These are phyloP conservation scores for Eurotiales sp. DNA, from an alignment of 2,329 filamentous ascomycete species.

Conservation along the genomic window DNA sequence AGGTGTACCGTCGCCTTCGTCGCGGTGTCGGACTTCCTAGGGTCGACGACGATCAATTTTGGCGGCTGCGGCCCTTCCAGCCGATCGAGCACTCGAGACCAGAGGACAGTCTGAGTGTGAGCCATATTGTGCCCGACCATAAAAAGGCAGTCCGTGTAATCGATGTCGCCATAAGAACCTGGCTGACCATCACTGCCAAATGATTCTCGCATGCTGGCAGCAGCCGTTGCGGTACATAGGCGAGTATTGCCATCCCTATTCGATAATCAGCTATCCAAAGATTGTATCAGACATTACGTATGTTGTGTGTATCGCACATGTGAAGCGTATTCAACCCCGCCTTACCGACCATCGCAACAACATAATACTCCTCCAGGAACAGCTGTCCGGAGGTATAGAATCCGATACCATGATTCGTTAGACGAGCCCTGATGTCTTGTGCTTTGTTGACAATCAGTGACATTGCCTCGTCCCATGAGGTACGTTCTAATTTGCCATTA, in stretches of 20 bases:
- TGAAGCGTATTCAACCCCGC: conserved; percentile 36
- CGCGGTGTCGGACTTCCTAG: conserved; percentile 31
- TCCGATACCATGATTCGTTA: conserved; percentile 36
- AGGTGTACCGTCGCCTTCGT: conserved; percentile 32
- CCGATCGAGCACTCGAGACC: conserved; percentile 23
- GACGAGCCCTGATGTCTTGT: conserved; percentile 25
- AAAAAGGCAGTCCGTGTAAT: conserved; percentile 36
- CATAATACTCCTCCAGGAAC: conserved; percentile 40
- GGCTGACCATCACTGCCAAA: conserved; percentile 38
- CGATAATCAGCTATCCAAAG: not conserved
- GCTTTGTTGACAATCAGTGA: conserved; percentile 29
- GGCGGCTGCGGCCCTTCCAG: conserved; percentile 34
- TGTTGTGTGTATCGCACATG: conserved; percentile 24
- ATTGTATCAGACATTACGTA: not conserved
- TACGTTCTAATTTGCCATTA: conserved; percentile 32
- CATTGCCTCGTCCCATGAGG: conserved; percentile 40
- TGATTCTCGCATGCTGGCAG: conserved; percentile 36
- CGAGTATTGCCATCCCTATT: conserved; percentile 39
- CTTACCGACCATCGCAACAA: conserved; percentile 37
- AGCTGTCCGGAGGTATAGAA: conserved; percentile 39
- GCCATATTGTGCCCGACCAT: conserved; percentile 38
- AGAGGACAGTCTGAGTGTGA: conserved; percentile 36
- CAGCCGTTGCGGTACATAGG: conserved; percentile 37
- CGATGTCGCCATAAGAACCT: conserved; percentile 35
- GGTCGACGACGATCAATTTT: conserved; percentile 35